Conservation (phyloP, 208 protist genomes). For the Crithidia acanthocephali region DNA sequence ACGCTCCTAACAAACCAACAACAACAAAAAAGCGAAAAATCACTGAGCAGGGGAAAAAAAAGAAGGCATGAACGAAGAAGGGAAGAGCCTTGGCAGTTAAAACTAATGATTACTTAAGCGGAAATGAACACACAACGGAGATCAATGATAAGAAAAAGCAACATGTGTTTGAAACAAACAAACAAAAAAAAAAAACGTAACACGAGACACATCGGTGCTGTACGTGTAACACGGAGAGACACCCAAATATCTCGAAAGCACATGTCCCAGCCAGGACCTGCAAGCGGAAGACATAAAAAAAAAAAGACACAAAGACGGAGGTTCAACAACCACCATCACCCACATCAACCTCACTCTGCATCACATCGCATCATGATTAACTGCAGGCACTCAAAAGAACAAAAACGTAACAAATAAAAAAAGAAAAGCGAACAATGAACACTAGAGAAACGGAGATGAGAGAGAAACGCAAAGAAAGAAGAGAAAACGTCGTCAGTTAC, state of each 20-base stretch:
- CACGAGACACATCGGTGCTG: not conserved
- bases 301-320: too few species aligned
- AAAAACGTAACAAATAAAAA: too few species aligned
- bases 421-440: too few species aligned
- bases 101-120: not conserved
- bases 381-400: too few species aligned
- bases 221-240: not conserved
- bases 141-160: slow-evolving; percentile 2
- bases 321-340: too few species aligned
- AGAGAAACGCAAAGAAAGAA: not conserved
- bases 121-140: not conserved
- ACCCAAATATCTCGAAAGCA: not conserved
- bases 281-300: too few species aligned
- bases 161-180: not conserved
- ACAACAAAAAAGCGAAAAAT: too few species aligned
- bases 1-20: too few species aligned
- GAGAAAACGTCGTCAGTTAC: not conserved
- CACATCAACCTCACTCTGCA: too few species aligned
- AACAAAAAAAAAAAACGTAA: not conserved
- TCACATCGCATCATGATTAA: too few species aligned
- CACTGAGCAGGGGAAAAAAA: not conserved
- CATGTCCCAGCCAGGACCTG: not conserved
- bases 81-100: not conserved
- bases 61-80: not conserved
- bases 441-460: too few species aligned